Evolutionary conservation across 345 rosid genomes (phyloP), one percentile per base, ranked within the genome.

Genomic region (Laguncularia racemosa): DNA sequence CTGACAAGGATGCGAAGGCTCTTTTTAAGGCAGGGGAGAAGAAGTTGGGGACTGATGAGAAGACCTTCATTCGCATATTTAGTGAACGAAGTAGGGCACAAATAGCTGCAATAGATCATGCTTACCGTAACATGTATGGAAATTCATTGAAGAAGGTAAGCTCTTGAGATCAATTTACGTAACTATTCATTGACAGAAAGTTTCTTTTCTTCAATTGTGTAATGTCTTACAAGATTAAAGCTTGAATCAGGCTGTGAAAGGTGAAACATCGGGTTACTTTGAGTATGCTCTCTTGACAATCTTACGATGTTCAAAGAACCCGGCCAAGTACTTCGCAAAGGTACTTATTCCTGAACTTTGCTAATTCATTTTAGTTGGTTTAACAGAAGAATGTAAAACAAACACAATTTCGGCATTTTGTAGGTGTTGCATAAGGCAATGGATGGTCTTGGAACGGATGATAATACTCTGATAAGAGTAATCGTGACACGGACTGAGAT

Each of bases 11-110:
- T 77, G 89, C 87, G 33, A 81, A 64, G 72, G 64, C 69, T 43
- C 85, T 86, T 4, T 83, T 65, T 59, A 79, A 76, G 65, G 89
- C 87, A 4, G 89, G 93, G 52, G 93, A 83, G 73, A 83, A 63
- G 77, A 79, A 44, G 65, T 53, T 66, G 12, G 93, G 89, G 60
- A 83, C 93, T n/a, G 93, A 86, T 68, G 93, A 86, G 77, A 76
- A 70, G 49, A 77, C 79, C 16, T 83, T 86, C 59, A 73, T 86
- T 60, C 58, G 23, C 46, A 67, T 76, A 58, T 86, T 83, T 56
- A 66, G 81, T 9, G 79, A 69, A 71, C 77, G 87, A 58, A 86
- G 89, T 64, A 66, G 76, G 47, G 82, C 85, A 19, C 93, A 86
- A 51, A 62, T 86, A 68, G 85, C 76, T 54, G 76, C 77, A 47